Base-by-base conservation (phyloP, 768 basidiomycete species). In the Pisolithus marmoratus region DNA sequence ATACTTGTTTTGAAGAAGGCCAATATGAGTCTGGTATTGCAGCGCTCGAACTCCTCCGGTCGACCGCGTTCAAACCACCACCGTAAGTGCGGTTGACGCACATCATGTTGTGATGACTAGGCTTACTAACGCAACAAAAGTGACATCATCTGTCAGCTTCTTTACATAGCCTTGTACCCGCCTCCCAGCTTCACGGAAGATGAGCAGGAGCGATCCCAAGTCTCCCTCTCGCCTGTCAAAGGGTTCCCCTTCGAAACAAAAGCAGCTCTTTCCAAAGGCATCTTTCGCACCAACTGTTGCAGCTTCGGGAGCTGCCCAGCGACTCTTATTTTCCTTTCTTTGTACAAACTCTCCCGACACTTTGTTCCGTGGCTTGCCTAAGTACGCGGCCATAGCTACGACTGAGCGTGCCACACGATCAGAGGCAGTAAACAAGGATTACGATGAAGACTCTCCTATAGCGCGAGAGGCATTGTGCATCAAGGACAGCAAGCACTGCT, bases 1-100 rank as follows among this genome's bases (percentile, higher is more conserved):
- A 90, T 61, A 82, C 76, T 49, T 83, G 83, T 53, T 79, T 90
- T 19, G 88, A 90, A 59, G 88, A 90, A 63, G 81, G 82, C 17
- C 85, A 88, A 52, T 87, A 85, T 56, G 82, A 87, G 58, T 73
- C 79, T 5, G 88, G 81, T 7, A 83, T 88, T 26, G 69, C 74
- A 14, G 67, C 79, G 24, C 75, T 90, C 1, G 80, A 81, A 52
- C 82, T 84, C 52, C 65, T 90, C 2, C 80, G 83, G 43, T 78
- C 80, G 0, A 62, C 76, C n/a, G 69, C 74, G 23, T 75, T 76
- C 65, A 80, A 68, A 48, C 87, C 86, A 8, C 77, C 78, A 11
- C 60, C 70, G 87, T 86, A 64, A 63, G 84, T 70, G 24, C 31
- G 4, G n/a, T 31, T 37, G 31, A 36, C 40, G 48, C 40, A 43